Evolutionary conservation across 1,284 basidiomycete genomes (phyloP).

Genomic region (Rhodotorula sp.): DNA sequence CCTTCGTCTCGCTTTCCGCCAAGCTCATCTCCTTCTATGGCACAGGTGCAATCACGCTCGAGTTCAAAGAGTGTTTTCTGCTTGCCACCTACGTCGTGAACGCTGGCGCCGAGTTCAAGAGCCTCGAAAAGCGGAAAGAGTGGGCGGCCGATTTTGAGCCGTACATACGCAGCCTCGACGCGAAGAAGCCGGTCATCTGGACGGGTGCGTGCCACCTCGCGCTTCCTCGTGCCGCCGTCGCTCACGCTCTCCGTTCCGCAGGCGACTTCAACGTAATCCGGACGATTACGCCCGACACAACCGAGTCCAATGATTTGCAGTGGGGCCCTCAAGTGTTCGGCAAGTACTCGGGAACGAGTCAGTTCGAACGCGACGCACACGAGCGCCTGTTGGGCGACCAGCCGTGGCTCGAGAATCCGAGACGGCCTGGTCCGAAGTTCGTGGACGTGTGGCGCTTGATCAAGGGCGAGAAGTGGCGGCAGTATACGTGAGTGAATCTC

Average conservation of each 20-base stretch:
- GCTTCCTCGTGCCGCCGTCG: neutral
- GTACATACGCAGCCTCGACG: slow-evolving; percentile 70
- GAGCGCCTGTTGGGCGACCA: slow-evolving; percentile 52
- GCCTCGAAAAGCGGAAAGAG: slow-evolving; percentile 65
- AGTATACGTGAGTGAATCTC: slow-evolving; percentile 70
- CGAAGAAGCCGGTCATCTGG: slow-evolving; percentile 80
- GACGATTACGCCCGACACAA: neutral
- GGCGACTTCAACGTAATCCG: slow-evolving; percentile 38
- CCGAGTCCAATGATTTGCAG: slow-evolving; percentile 46
- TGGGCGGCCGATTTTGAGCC: slow-evolving; percentile 72
- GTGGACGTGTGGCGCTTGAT: slow-evolving; percentile 75
- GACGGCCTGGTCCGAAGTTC: slow-evolving; percentile 18
- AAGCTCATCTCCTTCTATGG: rapidly evolving
- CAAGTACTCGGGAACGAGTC: slow-evolving; percentile 28
- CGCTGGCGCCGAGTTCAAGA: slow-evolving; percentile 63
- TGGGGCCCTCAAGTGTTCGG: neutral
- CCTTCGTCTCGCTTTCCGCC: neutral
- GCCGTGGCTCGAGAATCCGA: slow-evolving; percentile 9
- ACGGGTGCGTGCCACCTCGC: slow-evolving; percentile 58
- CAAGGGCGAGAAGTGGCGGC: slow-evolving; percentile 58
- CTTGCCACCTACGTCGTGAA: slow-evolving; percentile 79
- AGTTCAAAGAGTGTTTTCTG: slow-evolving; percentile 68
- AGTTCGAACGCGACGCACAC: slow-evolving; percentile 42
- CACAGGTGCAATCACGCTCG: slow-evolving; percentile 63
- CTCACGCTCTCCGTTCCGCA: slow-evolving; percentile 43